phyloP scores from a whole-genome alignment of 2,329 filamentous ascomycete genomes.

The Ramularia endophylla region DNA sequence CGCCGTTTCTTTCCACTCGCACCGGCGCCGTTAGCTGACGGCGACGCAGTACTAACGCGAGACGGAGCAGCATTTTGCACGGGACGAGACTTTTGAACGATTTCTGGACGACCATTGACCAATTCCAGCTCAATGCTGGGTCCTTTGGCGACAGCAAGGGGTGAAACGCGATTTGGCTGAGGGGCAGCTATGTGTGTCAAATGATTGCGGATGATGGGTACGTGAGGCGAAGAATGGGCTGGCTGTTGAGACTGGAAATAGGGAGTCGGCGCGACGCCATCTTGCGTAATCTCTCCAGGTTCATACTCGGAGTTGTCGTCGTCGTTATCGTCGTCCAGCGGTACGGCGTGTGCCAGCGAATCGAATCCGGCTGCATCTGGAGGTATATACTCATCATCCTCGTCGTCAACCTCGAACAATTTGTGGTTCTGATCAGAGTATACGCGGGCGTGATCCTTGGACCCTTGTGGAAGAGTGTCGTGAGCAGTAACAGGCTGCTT shows the following conservation, averaged over 20 bases:
- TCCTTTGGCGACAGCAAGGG: constrained; percentile 49
- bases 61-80: constrained; percentile 18
- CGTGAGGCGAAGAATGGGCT: constrained; percentile 37
- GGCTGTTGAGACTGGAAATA: constrained; percentile 12
- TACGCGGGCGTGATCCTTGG: constrained; percentile 10
- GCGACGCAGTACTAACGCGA: constrained; percentile 26
- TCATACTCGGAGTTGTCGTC: constrained; percentile 33
- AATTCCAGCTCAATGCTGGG: constrained; percentile 40
- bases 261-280: constrained; percentile 17
- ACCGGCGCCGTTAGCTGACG: constrained; percentile 17
- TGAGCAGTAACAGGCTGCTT: constrained; percentile 15
- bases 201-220: constrained; percentile 65
- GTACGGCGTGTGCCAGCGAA: constrained; percentile 7
- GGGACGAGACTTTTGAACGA: constrained; percentile 22
- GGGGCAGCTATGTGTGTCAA: constrained; percentile 59
- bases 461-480: constrained; percentile 8
- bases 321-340: constrained; percentile 16
- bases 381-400: constrained; percentile 31
- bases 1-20: constrained; percentile 26
- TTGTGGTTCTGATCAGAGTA: constrained; percentile 15
- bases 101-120: constrained; percentile 36
- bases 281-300: constrained; percentile 30
- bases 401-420: constrained; percentile 22
- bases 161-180: constrained; percentile 64
- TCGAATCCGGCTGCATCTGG: constrained; percentile 25